A percentile compares a stretch with the other conserved stretches of the same genome.
Evolutionary conservation across 495 filamentous ascomycete genomes (phyloP).

Genomic region (Podospora bellae-mahoneyi): DNA sequence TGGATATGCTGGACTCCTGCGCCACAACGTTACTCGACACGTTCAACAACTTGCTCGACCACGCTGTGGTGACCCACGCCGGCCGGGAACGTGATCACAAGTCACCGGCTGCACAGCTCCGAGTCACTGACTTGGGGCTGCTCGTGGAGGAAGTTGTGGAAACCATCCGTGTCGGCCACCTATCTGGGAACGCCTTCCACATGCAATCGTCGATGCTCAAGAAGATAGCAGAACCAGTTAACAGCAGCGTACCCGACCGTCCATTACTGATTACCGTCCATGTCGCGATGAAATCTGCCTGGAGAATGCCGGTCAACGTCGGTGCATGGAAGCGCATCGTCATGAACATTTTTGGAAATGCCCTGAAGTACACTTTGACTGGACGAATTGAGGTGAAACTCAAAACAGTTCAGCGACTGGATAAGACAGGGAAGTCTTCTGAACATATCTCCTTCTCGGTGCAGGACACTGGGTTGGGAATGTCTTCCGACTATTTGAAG

Average conservation of each 20-base stretch:
- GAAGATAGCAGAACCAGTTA: slow-evolving; percentile 10
- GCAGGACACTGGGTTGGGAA: slow-evolving; percentile 65
- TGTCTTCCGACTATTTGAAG: slow-evolving; percentile 64
- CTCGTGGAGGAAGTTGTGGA: slow-evolving; percentile 45
- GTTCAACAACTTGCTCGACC: slow-evolving; percentile 47
- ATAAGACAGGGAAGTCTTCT: slow-evolving; percentile 4
- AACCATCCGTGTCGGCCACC: slow-evolving; percentile 40
- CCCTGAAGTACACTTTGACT: slow-evolving; percentile 70
- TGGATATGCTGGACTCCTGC: slow-evolving; percentile 71
- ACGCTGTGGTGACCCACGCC: slow-evolving; percentile 52
- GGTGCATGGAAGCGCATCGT: slow-evolving; percentile 59
- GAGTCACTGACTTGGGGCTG: slow-evolving; percentile 31
- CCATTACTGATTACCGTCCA: slow-evolving; percentile 38
- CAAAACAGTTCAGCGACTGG: slow-evolving; percentile 24
- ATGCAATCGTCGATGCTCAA: slow-evolving; percentile 5
- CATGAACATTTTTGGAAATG: slow-evolving; percentile 81
- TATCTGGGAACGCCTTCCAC: slow-evolving; percentile 29
- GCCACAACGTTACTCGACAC: slow-evolving; percentile 62
- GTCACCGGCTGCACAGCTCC: slow-evolving; percentile 52
- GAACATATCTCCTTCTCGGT: slow-evolving; percentile 38
- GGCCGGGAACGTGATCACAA: slow-evolving; percentile 46
- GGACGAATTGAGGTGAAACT: slow-evolving; percentile 65
- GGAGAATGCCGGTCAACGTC: slow-evolving; percentile 38
- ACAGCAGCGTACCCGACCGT: slow-evolving; percentile 12
- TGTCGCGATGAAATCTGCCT: slow-evolving; percentile 29